Evolutionary conservation across 495 filamentous ascomycete species (phyloP).

Genomic region (Oleoguttula mirabilis): DNA sequence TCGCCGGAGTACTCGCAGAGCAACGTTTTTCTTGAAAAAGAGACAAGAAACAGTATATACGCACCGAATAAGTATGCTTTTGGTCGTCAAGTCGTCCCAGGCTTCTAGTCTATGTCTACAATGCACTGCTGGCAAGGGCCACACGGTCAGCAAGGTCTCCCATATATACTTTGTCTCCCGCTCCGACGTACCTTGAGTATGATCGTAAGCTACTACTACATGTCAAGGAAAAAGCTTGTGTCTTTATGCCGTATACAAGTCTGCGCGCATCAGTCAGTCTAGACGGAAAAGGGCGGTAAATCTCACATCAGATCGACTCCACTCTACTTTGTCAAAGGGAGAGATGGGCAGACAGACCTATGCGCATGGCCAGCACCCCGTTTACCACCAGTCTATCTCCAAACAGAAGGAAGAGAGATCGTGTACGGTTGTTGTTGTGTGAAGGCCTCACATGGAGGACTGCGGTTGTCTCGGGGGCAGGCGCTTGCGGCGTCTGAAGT

Average conservation of each 20-base stretch:
- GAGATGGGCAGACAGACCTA: slow-evolving; percentile 8
- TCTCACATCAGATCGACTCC: background rate
- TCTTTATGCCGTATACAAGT: slow-evolving; percentile 9
- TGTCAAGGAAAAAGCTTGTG: slow-evolving; percentile 3
- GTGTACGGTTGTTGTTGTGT: background rate
- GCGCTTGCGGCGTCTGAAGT: background rate
- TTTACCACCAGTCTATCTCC: slow-evolving; percentile 9
- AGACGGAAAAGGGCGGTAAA: background rate
- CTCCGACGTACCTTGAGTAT: slow-evolving; percentile 1
- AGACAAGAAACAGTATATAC: background rate
- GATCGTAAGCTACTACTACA: slow-evolving; percentile 12
- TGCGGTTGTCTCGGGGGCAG: background rate
- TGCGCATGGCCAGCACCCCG: slow-evolving; percentile 12
- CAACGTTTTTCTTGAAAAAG: too few species aligned
- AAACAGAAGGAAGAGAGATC: background rate
- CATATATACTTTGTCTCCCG: background rate
- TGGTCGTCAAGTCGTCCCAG: slow-evolving; percentile 9
- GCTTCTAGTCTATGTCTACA: slow-evolving; percentile 15
- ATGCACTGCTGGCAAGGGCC: background rate
- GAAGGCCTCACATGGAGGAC: slow-evolving; percentile 8
- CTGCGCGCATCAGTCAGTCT: slow-evolving; percentile 1
- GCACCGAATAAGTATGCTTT: slow-evolving; percentile 5
- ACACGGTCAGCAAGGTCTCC: background rate
- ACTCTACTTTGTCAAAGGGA: background rate
- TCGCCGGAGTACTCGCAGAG: too few species aligned